Evolutionary conservation across 2,329 filamentous ascomycete genomes (phyloP), one percentile per base, ranked within the genome.

Genomic region (Alternaria arborescens): DNA sequence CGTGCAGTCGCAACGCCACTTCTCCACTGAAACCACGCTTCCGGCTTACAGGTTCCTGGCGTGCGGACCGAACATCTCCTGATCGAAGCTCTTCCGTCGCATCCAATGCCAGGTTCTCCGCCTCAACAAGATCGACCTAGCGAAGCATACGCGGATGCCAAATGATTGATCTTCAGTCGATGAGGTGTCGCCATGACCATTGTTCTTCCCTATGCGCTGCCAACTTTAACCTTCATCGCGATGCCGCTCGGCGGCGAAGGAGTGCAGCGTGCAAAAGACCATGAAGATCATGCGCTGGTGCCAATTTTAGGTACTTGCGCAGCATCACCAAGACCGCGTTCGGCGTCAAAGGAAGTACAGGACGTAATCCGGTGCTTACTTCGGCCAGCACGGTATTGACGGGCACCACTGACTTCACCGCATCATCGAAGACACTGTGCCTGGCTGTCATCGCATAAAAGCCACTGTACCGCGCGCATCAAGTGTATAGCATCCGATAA

Each of bases 291-390:
- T 12, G 10, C 18, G 18, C 12, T 1, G 12, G 5, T 42, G 40
- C 40, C 20, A 24, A 0, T 24, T 11, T 24, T 24, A 8, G 40
- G 7, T 8, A 7, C 6, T 7, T 24, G 20, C 40, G 40, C 18
- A 12, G 40, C 18, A 42, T 42, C 40, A 42, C 40, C 20, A 42
- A 42, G 40, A 42, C 40, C 40, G 20, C 6, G 20, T 16, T 42
- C 20, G 20, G 20, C 40, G 20, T 42, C 12, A 24, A 42, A 41
- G 38, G 4, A 22, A 22, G 3, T 42, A 50, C 14, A 50, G 46
- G 46, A 11, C 16, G 18, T 34, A 50, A 34, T 24, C 46, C 46
- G 46, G 46, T 36, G 46, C 46, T 50, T 50, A 50, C 46, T 50
- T 16, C 46, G n/a, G 24, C 14, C 18, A 34, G 18, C 11, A 22